These are phyloP conservation scores for Taphrina flavorubra DNA, from an alignment of 1,139 yeast genomes.

Conservation along the genomic window DNA sequence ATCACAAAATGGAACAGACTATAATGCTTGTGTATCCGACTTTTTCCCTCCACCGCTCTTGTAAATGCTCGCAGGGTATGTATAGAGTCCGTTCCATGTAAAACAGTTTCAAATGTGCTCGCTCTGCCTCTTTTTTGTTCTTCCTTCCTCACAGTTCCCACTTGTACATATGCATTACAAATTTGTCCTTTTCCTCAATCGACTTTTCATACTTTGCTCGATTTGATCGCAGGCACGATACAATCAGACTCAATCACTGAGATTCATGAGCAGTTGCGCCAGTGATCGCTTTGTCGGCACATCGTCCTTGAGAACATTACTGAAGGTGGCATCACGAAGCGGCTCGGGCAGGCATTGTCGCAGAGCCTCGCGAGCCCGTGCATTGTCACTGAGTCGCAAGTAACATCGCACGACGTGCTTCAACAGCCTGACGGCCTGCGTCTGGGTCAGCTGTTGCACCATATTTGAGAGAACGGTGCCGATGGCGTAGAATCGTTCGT, in stretches of 20 bases:
- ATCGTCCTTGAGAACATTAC: conserved; percentile 79
- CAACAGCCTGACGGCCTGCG: conserved; percentile 77
- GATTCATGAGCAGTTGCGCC: conserved; percentile 77
- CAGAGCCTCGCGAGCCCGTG: conserved; percentile 87
- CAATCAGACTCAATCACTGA: conserved; percentile 53
- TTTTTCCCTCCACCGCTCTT: neutral
- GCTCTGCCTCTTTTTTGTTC: neutral
- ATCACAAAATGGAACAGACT: no score
- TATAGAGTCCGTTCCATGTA: neutral
- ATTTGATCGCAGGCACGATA: neutral
- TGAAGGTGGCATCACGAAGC: conserved; percentile 87
- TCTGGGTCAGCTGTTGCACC: conserved; percentile 79
- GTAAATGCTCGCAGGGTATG: conserved; percentile 5
- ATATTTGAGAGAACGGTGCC: conserved; percentile 84
- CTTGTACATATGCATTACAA: conserved; percentile 18
- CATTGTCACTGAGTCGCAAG: conserved; percentile 84
- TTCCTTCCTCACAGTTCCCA: neutral
- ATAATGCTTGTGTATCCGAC: neutral
- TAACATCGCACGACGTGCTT: conserved; percentile 96
- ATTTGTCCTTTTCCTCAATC: neutral
- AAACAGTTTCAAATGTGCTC: neutral
- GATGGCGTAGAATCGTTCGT: conserved; percentile 92
- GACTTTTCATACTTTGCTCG: no score
- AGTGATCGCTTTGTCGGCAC: conserved; percentile 85
- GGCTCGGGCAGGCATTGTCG: conserved; percentile 85